phyloP scores from a whole-genome alignment of 129 eudicot species.

The Logfia minima region DNA sequence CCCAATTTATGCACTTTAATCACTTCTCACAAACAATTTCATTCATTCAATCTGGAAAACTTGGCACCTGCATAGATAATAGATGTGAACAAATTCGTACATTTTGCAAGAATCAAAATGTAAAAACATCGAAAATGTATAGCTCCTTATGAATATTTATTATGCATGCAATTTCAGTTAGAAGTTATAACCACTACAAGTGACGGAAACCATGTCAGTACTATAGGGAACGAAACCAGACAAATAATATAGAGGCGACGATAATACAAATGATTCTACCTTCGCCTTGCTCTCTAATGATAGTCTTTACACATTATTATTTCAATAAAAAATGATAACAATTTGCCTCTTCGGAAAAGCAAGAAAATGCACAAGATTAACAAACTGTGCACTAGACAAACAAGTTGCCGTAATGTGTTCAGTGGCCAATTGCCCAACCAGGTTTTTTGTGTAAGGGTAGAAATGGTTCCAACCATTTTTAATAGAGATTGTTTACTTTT shows the following conservation, averaged over 20 bases:
- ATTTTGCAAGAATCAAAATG: neutral
- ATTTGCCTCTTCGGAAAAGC: neutral
- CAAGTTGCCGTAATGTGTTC: neutral
- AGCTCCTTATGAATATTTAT: neutral
- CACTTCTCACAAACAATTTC: slow-evolving; percentile 41
- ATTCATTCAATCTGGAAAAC: slow-evolving; percentile 57
- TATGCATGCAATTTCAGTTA: neutral
- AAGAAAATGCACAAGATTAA: neutral
- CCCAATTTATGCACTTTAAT: slow-evolving; percentile 39
- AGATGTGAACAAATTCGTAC: neutral
- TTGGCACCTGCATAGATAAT: slow-evolving; percentile 56
- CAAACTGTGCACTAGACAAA: neutral
- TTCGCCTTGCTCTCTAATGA: neutral
- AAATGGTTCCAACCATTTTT: neutral
- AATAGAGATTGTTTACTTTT: no score
- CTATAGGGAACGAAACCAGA: neutral
- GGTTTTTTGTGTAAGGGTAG: neutral
- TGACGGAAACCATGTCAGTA: neutral
- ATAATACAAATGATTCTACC: neutral
- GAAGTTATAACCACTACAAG: neutral
- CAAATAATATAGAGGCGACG: neutral
- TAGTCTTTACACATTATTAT: neutral
- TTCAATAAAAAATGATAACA: neutral
- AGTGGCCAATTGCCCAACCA: neutral
- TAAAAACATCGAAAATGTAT: neutral